Conservation (phyloP, 2,329 filamentous ascomycete species). For the Fusarium udum region DNA sequence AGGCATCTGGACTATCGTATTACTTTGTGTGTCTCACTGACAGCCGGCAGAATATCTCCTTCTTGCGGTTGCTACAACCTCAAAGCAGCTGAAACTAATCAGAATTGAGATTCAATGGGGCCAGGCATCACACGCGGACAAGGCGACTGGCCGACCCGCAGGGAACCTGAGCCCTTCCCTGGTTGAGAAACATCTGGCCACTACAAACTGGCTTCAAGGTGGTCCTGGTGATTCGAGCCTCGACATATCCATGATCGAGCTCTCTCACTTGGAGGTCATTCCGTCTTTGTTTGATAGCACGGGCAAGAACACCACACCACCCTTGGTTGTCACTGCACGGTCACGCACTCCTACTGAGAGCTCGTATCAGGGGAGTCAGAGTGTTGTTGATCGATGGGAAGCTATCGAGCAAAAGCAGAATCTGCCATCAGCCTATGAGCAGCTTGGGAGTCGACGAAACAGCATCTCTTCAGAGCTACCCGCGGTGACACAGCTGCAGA, state of each 20-base stretch:
- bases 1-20: slow-evolving; percentile 35
- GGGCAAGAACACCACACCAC: slow-evolving; percentile 64
- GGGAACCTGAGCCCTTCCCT: slow-evolving; percentile 62
- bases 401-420: slow-evolving; percentile 73
- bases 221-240: slow-evolving; percentile 54
- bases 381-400: slow-evolving; percentile 85
- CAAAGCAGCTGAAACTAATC: slow-evolving; percentile 78
- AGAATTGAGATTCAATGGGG: slow-evolving; percentile 79
- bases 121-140: slow-evolving; percentile 61
- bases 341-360: slow-evolving; percentile 65
- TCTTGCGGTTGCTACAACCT: slow-evolving; percentile 73
- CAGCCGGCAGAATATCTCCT: slow-evolving; percentile 61
- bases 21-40: slow-evolving; percentile 36
- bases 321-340: slow-evolving; percentile 78
- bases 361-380: slow-evolving; percentile 73
- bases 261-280: slow-evolving; percentile 81
- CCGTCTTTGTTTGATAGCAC: slow-evolving; percentile 70
- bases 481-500: slow-evolving; percentile 60
- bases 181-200: slow-evolving; percentile 64
- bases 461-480: slow-evolving; percentile 52
- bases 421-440: slow-evolving; percentile 80
- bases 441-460: slow-evolving; percentile 72
- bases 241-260: slow-evolving; percentile 64
- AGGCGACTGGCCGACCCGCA: slow-evolving; percentile 58
- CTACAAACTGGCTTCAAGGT: slow-evolving; percentile 65